phyloP scores from a whole-genome alignment of 2,329 filamentous ascomycete genomes.

The Sporothrix pallida region DNA sequence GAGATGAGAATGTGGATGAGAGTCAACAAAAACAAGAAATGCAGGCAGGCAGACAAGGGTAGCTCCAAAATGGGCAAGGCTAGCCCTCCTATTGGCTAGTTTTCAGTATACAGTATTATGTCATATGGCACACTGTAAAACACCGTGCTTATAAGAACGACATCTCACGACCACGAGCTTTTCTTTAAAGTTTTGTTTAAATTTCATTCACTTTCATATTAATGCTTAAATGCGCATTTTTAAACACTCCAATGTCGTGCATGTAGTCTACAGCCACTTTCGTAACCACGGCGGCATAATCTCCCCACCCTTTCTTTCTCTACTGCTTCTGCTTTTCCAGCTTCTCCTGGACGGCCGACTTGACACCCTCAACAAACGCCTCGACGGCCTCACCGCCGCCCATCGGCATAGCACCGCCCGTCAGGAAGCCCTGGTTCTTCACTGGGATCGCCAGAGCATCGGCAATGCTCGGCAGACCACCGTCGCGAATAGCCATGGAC shows the following conservation, averaged over 20 bases:
- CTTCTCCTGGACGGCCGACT: slow-evolving; percentile 72
- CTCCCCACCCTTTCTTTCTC: slow-evolving; percentile 34
- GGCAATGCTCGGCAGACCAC: slow-evolving; percentile 85
- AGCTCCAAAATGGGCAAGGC: background rate
- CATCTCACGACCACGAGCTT: background rate
- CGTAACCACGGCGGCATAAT: background rate
- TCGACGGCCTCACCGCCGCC: slow-evolving; percentile 89
- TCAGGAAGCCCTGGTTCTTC: slow-evolving; percentile 81
- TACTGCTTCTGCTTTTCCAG: slow-evolving; percentile 36
- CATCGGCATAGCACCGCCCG: slow-evolving; percentile 76
- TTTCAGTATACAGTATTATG: background rate
- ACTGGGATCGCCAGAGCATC: slow-evolving; percentile 83
- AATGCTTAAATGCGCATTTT: background rate
- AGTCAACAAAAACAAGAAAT: slow-evolving; percentile 32
- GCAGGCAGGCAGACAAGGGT: slow-evolving; percentile 10
- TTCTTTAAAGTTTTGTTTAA: background rate
- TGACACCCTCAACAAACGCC: slow-evolving; percentile 88
- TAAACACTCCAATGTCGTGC: background rate
- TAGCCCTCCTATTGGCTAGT: slow-evolving; percentile 19
- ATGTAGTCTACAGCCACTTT: background rate
- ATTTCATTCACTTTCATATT: background rate
- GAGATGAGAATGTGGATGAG: slow-evolving; percentile 9
- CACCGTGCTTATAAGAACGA: background rate
- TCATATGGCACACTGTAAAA: slow-evolving; percentile 2
- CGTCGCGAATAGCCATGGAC: slow-evolving; percentile 86